phyloP scores from a whole-genome alignment of 352 stramenopile genomes.

The Phytophthora podocarpi region DNA sequence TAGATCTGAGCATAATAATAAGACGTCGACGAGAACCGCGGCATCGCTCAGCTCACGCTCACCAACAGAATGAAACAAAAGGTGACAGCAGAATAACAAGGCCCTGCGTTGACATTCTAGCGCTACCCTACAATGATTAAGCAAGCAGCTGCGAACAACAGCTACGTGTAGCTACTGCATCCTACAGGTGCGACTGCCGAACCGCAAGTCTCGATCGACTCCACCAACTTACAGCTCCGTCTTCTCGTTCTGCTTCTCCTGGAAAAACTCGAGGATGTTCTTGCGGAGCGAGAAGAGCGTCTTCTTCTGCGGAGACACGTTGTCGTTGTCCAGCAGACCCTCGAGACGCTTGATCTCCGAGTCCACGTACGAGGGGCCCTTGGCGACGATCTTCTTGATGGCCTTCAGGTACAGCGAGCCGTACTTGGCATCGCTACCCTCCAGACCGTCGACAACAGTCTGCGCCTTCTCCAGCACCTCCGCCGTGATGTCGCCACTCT shows the following conservation, averaged over 20 bases:
- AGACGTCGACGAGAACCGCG: conserved; percentile 12
- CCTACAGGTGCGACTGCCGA: conserved; percentile 11
- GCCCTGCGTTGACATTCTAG: conserved; percentile 33
- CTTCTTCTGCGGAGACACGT: conserved; percentile 88
- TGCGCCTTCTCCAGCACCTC: conserved; percentile 77
- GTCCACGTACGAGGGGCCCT: conserved; percentile 85
- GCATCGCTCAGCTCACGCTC: conserved; percentile 13
- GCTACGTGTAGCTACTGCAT: conserved; percentile 8
- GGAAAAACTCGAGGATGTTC: conserved; percentile 89
- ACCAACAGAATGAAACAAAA: neutral
- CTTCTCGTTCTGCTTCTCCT: conserved; percentile 52
- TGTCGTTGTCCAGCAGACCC: conserved; percentile 78
- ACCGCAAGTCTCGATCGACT: neutral
- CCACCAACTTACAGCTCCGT: conserved; percentile 38
- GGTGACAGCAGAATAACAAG: conserved; percentile 24
- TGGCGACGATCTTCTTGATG: conserved; percentile 91
- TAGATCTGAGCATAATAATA: conserved; percentile 35
- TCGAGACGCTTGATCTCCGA: conserved; percentile 86
- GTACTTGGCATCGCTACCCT: conserved; percentile 73
- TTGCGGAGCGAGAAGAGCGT: conserved; percentile 89
- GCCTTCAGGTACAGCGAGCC: conserved; percentile 89
- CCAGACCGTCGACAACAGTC: conserved; percentile 68
- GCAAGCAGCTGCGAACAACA: conserved; percentile 9
- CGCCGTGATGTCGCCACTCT: conserved; percentile 70
- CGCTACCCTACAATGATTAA: conserved; percentile 3